Evolutionary conservation across 129 eudicot species (phyloP).

Genomic region (Chrysanthemum makinoi): DNA sequence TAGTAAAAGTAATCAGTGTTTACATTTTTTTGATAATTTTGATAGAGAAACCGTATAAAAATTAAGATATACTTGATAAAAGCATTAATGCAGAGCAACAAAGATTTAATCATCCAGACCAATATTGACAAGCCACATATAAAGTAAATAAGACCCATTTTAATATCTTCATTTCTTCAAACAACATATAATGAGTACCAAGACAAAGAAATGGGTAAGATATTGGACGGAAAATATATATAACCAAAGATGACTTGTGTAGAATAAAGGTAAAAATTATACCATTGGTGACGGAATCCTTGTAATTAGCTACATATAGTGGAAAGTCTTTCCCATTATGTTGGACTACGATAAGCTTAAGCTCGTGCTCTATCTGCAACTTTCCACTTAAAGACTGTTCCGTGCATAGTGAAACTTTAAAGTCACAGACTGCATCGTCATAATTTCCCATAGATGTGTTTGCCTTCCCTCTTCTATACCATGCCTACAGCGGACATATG

Average conservation of each 20-base stretch:
- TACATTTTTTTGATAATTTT: neutral
- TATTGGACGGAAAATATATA: slow-evolving; percentile 7
- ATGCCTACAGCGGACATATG: slow-evolving; percentile 51
- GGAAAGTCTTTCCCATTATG: slow-evolving; percentile 25
- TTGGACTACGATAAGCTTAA: slow-evolving; percentile 40
- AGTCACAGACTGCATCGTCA: slow-evolving; percentile 66
- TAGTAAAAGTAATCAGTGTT: slow-evolving; percentile 4
- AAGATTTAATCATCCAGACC: neutral
- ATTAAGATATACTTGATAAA: neutral
- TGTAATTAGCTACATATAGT: slow-evolving; percentile 26
- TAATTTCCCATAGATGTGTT: slow-evolving; percentile 62
- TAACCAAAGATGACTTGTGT: neutral
- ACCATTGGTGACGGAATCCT: slow-evolving; percentile 33
- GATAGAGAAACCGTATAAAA: neutral
- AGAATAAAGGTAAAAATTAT: slow-evolving; percentile 4
- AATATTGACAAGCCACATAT: slow-evolving; percentile 10
- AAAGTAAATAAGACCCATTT: slow-evolving; percentile 3
- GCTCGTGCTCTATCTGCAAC: slow-evolving; percentile 63
- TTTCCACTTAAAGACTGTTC: slow-evolving; percentile 68
- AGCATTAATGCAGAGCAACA: neutral
- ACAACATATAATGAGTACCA: slow-evolving; percentile 5
- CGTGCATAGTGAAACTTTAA: slow-evolving; percentile 51
- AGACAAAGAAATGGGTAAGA: neutral
- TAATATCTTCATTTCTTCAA: slow-evolving; percentile 11
- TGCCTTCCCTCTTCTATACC: slow-evolving; percentile 92